Percentiles rank a stretch among this genome's conserved stretches.
phyloP scores from a whole-genome alignment of 495 filamentous ascomycete genomes.

The Neurospora sp. region DNA sequence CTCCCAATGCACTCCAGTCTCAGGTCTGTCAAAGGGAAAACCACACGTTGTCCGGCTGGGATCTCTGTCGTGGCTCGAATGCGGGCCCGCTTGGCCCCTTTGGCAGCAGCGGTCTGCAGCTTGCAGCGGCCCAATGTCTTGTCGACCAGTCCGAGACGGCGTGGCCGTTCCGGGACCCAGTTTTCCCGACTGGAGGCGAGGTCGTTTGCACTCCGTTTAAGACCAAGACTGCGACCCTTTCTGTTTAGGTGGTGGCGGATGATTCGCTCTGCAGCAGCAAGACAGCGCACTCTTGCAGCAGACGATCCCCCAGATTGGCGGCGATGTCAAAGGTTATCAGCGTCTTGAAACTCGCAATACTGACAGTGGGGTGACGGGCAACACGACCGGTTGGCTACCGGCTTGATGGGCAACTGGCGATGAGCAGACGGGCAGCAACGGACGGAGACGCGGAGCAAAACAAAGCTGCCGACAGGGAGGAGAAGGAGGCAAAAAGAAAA shows the following conservation, averaged over 20 bases:
- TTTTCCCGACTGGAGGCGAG: conserved; percentile 10
- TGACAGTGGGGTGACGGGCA: not conserved
- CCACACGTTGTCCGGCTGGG: conserved; percentile 10
- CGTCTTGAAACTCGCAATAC: not conserved
- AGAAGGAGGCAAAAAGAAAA: not conserved
- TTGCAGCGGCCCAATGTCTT: conserved; percentile 40
- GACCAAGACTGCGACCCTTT: conserved; percentile 2
- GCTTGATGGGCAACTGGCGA: not conserved
- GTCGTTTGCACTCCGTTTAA: not conserved
- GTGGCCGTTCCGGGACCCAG: conserved; percentile 21
- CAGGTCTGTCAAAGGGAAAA: not conserved
- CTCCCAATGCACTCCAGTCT: not conserved
- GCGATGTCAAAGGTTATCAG: not conserved
- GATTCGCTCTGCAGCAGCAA: conserved; percentile 11
- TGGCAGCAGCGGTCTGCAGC: conserved; percentile 41
- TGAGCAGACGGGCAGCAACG: conserved; percentile 1
- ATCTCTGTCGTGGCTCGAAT: conserved; percentile 53
- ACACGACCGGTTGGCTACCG: not conserved
- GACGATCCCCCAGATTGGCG: not conserved
- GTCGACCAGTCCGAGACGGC: conserved; percentile 31
- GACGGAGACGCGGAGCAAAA: conserved; percentile 3
- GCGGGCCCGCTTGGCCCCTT: conserved; percentile 26
- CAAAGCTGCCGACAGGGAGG: not conserved
- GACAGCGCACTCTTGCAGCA: not conserved
- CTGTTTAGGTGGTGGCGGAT: conserved; percentile 10